Percentiles rank a stretch among this genome's conserved stretches.
phyloP scores from a whole-genome alignment of 441 rosid genomes.

The Corymbia citriodora region DNA sequence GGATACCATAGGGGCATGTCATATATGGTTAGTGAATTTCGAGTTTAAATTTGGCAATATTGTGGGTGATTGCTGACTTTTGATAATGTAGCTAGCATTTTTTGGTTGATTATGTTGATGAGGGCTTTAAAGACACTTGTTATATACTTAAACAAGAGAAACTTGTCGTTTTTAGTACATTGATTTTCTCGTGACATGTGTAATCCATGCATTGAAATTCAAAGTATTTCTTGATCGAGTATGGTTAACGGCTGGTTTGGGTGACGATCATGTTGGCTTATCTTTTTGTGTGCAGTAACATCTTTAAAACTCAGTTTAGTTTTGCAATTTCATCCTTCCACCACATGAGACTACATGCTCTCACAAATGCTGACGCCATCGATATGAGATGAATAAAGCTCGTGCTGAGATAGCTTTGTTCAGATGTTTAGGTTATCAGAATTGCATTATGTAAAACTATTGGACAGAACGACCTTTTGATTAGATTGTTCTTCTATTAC shows the following conservation, averaged over 20 bases:
- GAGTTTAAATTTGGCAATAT: not conserved
- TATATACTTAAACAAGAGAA: not conserved
- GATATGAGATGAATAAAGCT: not conserved
- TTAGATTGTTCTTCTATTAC: not conserved
- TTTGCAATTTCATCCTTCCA: not conserved
- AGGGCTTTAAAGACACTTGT: not conserved
- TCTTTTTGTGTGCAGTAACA: not conserved
- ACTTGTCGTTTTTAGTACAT: not conserved
- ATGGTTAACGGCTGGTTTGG: not conserved
- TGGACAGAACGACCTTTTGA: not conserved
- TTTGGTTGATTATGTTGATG: not conserved
- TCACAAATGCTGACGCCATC: not conserved
- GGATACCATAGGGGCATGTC: not conserved
- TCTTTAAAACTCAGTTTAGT: not conserved
- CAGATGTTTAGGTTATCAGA: not conserved
- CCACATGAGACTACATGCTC: not conserved
- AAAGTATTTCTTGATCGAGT: not conserved
- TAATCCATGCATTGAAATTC: not conserved
- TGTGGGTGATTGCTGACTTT: not conserved
- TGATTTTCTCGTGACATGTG: not conserved
- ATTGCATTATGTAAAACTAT: not conserved
- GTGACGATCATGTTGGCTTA: rapidly evolving
- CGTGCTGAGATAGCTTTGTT: not conserved
- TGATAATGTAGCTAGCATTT: not conserved
- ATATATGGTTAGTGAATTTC: not conserved